These are phyloP conservation scores for Naumovozyma castellii DNA, from an alignment of 805 yeast genomes.

Conservation along the genomic window DNA sequence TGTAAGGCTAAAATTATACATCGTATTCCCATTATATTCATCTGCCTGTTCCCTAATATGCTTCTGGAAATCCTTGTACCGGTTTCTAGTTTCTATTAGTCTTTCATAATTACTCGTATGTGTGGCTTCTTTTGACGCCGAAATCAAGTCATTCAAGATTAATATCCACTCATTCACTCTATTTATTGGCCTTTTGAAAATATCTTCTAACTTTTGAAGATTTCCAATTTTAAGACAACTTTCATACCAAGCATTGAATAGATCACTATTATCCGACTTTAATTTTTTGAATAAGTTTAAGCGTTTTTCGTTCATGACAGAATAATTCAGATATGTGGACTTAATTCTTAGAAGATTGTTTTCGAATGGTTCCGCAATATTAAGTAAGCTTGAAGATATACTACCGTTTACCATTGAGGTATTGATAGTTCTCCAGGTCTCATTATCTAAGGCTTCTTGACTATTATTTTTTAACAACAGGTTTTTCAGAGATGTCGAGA, in stretches of 20 bases:
- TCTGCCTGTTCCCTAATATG: constrained; percentile 11
- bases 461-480: not conserved
- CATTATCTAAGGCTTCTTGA: constrained; percentile 3
- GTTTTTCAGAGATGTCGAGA: constrained; percentile 15
- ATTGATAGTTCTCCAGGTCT: constrained; percentile 7
- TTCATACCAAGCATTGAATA: constrained; percentile 29
- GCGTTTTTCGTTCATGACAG: constrained; percentile 26
- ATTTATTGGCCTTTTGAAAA: constrained; percentile 28
- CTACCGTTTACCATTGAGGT: too few relatives aligned
- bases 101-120: not conserved
- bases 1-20: constrained; percentile 19
- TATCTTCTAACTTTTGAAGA: constrained; percentile 22
- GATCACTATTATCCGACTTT: constrained; percentile 8
- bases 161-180: constrained; percentile 24
- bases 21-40: constrained; percentile 13
- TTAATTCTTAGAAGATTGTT: constrained; percentile 28
- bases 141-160: constrained; percentile 5
- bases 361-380: constrained; percentile 26
- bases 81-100: constrained; percentile 3
- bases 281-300: constrained; percentile 18
- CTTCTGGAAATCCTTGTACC: constrained; percentile 11
- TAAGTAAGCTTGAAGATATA: constrained; percentile 6
- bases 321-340: constrained; percentile 29
- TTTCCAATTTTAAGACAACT: constrained; percentile 26
- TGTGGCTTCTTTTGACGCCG: not conserved